Conservation (phyloP, 805 yeast species). For the Blastobotrys chiropterorum region DNA sequence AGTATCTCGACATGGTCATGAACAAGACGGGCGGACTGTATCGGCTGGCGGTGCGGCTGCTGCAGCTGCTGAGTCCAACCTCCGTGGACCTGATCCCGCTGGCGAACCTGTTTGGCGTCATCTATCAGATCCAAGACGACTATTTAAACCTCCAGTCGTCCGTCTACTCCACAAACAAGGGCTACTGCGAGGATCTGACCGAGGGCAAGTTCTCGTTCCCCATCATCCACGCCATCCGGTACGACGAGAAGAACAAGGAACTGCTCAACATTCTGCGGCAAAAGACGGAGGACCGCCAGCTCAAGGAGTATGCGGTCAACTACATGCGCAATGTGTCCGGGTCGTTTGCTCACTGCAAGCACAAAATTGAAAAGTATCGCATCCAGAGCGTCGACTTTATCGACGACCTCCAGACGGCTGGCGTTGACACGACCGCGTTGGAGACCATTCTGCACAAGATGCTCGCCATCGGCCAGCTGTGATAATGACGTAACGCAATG, state of each 20-base stretch:
- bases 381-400: constrained; percentile 22
- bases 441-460: constrained; percentile 14
- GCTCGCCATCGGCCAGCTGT: constrained; percentile 8
- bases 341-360: constrained; percentile 37
- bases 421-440: constrained; percentile 11
- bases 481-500: constrained; percentile 6
- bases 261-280: constrained; percentile 45
- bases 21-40: constrained; percentile 85
- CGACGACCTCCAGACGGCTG: constrained; percentile 9
- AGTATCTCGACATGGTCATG: constrained; percentile 75
- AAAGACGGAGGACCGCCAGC: constrained; percentile 43
- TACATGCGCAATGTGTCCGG: constrained; percentile 37
- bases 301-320: constrained; percentile 47
- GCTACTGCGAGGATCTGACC: constrained; percentile 76
- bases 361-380: constrained; percentile 27
- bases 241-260: constrained; percentile 34
- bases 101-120: constrained; percentile 70
- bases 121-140: constrained; percentile 85
- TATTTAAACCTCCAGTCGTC: constrained; percentile 59
- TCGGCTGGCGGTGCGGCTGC: constrained; percentile 61
- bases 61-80: constrained; percentile 37
- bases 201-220: constrained; percentile 91
- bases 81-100: constrained; percentile 43
- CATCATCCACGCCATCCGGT: constrained; percentile 56
- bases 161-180: constrained; percentile 54